A percentile compares a stretch with the other conserved stretches of the same genome.
These are phyloP conservation scores for Pseudopediastrum boryanum DNA, from an alignment of 139 green algal species.

Conservation along the genomic window DNA sequence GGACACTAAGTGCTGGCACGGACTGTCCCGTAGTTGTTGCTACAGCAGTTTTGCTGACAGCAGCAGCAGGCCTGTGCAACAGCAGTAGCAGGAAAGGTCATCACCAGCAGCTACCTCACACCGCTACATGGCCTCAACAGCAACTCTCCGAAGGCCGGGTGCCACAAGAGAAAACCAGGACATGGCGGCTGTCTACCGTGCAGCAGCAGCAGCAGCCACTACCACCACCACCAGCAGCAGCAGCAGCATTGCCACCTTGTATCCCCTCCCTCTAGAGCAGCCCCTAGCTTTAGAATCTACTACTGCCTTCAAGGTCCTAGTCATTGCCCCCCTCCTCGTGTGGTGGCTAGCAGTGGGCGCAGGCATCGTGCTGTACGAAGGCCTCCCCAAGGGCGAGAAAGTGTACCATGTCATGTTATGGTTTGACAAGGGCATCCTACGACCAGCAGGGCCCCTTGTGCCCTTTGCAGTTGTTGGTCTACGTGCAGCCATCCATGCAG, in stretches of 20 bases:
- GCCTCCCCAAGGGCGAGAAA: conserved; percentile 12
- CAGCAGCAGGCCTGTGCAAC: background rate
- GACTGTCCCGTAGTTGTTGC: no score
- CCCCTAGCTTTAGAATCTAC: conserved; percentile 16
- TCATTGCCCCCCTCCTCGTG: conserved; percentile 2
- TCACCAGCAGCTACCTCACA: background rate
- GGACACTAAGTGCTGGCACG: background rate
- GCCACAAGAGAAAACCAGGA: no score
- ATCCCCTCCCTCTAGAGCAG: background rate
- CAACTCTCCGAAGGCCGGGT: no score
- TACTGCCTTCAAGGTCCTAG: conserved; percentile 18
- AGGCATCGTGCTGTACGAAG: conserved; percentile 19
- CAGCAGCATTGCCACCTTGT: background rate
- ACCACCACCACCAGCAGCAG: background rate
- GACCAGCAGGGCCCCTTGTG: conserved; percentile 28
- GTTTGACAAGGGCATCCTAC: conserved; percentile 30
- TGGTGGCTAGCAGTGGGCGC: conserved; percentile 23
- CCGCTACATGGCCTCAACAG: no score
- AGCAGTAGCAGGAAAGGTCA: background rate
- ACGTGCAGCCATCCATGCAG: background rate
- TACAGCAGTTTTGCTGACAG: background rate
- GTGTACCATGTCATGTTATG: conserved; percentile 24
- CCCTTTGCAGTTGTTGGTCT: conserved; percentile 14
- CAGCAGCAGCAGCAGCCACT: background rate
- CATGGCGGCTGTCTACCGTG: no score